phyloP scores from a whole-genome alignment of 768 basidiomycete genomes.

The Boletus bicolor region DNA sequence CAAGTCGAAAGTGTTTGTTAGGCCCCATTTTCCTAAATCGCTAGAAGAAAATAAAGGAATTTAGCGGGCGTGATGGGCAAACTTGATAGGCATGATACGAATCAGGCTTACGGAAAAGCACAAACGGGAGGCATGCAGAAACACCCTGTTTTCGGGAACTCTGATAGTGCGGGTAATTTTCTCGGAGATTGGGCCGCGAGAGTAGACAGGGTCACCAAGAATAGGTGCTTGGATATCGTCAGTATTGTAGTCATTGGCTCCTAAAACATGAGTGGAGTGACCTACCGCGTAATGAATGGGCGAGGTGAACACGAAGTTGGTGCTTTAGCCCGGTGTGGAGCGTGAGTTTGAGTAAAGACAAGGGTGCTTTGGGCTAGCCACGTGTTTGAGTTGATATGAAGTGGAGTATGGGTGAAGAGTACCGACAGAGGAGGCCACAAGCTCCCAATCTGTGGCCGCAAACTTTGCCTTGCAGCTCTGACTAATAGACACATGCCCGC shows the following conservation, averaged over 20 bases:
- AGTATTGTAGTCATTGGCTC: constrained; percentile 2
- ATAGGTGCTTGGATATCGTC: constrained; percentile 51
- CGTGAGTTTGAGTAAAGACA: constrained; percentile 55
- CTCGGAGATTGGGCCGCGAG: constrained; percentile 35
- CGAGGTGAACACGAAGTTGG: constrained; percentile 65
- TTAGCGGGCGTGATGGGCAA: constrained; percentile 2
- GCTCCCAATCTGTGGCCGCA: constrained; percentile 49
- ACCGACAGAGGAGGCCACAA: constrained; percentile 57
- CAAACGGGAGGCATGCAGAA: constrained; percentile 57
- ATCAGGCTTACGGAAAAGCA: constrained; percentile 48
- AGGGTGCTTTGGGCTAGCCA: constrained; percentile 38
- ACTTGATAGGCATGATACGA: background rate
- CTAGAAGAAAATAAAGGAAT: constrained; percentile 29
- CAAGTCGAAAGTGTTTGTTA: constrained; percentile 49
- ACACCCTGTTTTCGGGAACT: constrained; percentile 49
- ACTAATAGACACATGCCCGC: constrained; percentile 42
- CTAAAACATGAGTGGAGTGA: background rate
- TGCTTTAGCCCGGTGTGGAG: constrained; percentile 67
- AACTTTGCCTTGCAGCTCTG: constrained; percentile 34
- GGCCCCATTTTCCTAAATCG: constrained; percentile 44
- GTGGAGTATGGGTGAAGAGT: constrained; percentile 7
- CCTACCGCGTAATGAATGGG: constrained; percentile 48
- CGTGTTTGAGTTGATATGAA: constrained; percentile 27
- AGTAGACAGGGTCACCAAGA: constrained; percentile 57
- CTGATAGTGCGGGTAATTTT: constrained; percentile 26